These are phyloP conservation scores for Colletotrichum sidae DNA, from an alignment of 2,329 filamentous ascomycete species.

Conservation along the genomic window DNA sequence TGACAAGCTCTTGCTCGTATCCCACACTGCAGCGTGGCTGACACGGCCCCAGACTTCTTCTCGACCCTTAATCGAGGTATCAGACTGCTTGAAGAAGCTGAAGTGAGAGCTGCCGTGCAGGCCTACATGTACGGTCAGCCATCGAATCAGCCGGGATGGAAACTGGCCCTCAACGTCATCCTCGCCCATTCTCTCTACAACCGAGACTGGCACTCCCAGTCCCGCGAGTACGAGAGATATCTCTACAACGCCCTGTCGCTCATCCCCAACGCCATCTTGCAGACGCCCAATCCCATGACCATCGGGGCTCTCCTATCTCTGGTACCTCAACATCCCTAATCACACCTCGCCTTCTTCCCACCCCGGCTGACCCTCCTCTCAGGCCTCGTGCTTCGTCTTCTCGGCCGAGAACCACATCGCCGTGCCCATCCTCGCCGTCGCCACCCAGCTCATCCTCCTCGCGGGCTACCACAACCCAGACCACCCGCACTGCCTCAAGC, in stretches of 20 bases:
- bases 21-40: background rate
- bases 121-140: constrained; percentile 11
- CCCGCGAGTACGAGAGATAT: background rate
- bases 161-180: constrained; percentile 19
- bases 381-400: background rate
- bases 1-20: too few species aligned
- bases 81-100: background rate
- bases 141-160: background rate
- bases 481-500: background rate
- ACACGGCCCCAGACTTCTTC: constrained; percentile 4
- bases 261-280: constrained; percentile 8
- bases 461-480: constrained; percentile 6
- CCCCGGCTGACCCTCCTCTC: background rate
- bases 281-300: constrained; percentile 8
- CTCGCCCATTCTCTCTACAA: background rate
- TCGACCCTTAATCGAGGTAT: constrained; percentile 7
- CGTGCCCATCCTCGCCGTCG: background rate
- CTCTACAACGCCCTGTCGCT: constrained; percentile 5
- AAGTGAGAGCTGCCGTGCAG: constrained; percentile 13
- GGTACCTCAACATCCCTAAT: background rate
- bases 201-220: background rate
- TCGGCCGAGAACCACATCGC: constrained; percentile 11
- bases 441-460: constrained; percentile 7
- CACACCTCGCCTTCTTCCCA: background rate
- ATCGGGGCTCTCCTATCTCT: constrained; percentile 15